A percentile compares a stretch with the other conserved stretches of the same genome.
Conservation (phyloP, 805 yeast species). For the Candida pseudoglaebosa region DNA sequence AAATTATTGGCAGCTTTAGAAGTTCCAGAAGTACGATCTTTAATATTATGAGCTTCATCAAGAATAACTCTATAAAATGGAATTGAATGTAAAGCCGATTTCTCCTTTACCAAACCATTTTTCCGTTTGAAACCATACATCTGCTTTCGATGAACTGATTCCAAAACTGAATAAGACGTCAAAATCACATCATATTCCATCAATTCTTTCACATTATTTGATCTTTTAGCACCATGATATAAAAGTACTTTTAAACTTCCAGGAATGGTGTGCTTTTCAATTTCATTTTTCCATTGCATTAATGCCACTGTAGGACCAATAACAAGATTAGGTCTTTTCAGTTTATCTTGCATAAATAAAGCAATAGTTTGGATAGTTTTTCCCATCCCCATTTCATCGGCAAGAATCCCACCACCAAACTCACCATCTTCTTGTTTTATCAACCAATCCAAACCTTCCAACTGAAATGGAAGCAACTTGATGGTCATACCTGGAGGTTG, state of each 20-base stretch:
- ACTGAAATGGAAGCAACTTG: conserved; percentile 80
- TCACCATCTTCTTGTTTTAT: conserved; percentile 71
- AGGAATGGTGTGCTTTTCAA: conserved; percentile 70
- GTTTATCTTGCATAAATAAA: conserved; percentile 64
- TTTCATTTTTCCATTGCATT: conserved; percentile 97
- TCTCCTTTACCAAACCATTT: conserved; percentile 65
- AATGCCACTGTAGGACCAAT: conserved; percentile 98
- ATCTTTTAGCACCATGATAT: conserved; percentile 84
- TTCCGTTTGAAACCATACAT: conserved; percentile 78
- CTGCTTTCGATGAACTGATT: conserved; percentile 81
- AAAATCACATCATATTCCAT: conserved; percentile 70
- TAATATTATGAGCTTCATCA: conserved; percentile 97
- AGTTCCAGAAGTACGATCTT: conserved; percentile 90
- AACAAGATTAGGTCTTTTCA: conserved; percentile 74
- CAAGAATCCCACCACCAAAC: conserved; percentile 87
- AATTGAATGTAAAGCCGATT: conserved; percentile 67
- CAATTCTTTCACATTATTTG: conserved; percentile 53
- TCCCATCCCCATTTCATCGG: conserved; percentile 99
- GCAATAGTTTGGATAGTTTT: conserved; percentile 96
- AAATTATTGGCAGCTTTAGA: conserved; percentile 85
- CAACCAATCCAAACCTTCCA: conserved; percentile 92
- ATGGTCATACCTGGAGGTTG: conserved; percentile 82
- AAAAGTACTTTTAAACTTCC: conserved; percentile 64
- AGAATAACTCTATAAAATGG: conserved; percentile 80
- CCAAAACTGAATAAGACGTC: conserved; percentile 91